A percentile compares a stretch with the other conserved stretches of the same genome.
Evolutionary conservation across 2,329 filamentous ascomycete species (phyloP).

Genomic region (Cordyceps cateniannulata): DNA sequence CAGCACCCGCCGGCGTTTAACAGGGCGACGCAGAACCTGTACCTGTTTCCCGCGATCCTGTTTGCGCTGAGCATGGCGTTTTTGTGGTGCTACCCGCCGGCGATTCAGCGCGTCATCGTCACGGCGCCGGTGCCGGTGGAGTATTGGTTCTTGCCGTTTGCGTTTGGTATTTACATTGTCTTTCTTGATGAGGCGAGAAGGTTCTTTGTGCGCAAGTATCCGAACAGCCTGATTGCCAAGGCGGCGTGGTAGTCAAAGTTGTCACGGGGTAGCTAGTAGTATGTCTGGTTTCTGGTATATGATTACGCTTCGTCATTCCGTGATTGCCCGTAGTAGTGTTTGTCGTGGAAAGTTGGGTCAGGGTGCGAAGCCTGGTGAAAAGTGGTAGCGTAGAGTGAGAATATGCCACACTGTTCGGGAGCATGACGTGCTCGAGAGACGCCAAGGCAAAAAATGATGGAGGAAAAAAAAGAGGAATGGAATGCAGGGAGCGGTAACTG

Average conservation of each 20-base stretch:
- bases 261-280: too few species aligned
- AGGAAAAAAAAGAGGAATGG: too few species aligned
- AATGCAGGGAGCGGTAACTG: too few species aligned
- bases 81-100: slow-evolving; percentile 63
- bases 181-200: slow-evolving; percentile 63
- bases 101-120: slow-evolving; percentile 52
- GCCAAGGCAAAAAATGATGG: too few species aligned
- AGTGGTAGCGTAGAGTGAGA: too few species aligned
- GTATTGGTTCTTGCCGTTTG: slow-evolving; percentile 70
- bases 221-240: slow-evolving; percentile 48
- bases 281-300: too few species aligned
- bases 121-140: slow-evolving; percentile 62
- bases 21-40: slow-evolving; percentile 57
- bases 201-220: slow-evolving; percentile 53
- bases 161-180: slow-evolving; percentile 56
- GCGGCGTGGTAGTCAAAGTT: slow-evolving; percentile 44
- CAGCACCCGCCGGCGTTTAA: slow-evolving; percentile 66
- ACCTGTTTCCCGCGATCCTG: slow-evolving; percentile 62
- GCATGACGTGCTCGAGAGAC: too few species aligned
- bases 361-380: too few species aligned
- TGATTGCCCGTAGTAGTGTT: too few species aligned
- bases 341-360: too few species aligned
- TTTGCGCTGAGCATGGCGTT: slow-evolving; percentile 65
- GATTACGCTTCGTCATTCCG: too few species aligned
- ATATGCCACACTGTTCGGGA: too few species aligned